A percentile compares a stretch with the other conserved stretches of the same genome.
Evolutionary conservation across 2,329 filamentous ascomycete species (phyloP).

Genomic region (Claviceps humidiphila): DNA sequence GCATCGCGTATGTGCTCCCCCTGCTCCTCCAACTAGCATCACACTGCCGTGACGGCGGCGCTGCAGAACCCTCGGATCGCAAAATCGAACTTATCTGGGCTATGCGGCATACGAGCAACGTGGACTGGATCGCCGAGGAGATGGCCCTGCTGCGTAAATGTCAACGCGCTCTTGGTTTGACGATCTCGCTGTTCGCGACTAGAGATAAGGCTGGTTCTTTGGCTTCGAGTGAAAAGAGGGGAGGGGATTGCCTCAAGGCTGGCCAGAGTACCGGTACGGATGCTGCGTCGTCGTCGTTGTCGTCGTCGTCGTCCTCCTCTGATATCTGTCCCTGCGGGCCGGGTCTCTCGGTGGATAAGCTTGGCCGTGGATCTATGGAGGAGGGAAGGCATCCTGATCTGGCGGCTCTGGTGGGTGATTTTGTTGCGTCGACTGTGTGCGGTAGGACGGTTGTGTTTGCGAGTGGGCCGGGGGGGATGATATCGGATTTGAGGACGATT

Average conservation of each 20-base stretch:
- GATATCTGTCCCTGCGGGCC: constrained; percentile 14
- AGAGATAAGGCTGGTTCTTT: constrained; percentile 25
- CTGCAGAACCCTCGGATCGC: constrained; percentile 30
- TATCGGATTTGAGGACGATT: constrained; percentile 39
- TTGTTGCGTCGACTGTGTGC: constrained; percentile 30
- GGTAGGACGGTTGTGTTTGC: constrained; percentile 44
- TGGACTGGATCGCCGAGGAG: constrained; percentile 46
- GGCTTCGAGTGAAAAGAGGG: constrained; percentile 8
- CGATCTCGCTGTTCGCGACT: constrained; percentile 46
- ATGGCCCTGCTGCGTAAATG: constrained; percentile 32
- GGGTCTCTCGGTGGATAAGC: constrained; percentile 17
- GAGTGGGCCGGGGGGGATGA: constrained; percentile 47
- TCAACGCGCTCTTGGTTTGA: constrained; percentile 27
- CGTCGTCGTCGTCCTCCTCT: constrained; percentile 11
- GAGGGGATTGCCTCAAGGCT: constrained; percentile 2
- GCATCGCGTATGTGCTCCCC: constrained; percentile 27
- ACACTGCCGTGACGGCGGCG: constrained; percentile 24
- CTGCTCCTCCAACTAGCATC: constrained; percentile 20
- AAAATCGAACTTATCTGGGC: constrained; percentile 53
- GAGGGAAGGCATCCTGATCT: constrained; percentile 32
- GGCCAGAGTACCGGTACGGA: constrained; percentile 8
- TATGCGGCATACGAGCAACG: constrained; percentile 38
- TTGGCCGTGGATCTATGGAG: constrained; percentile 16
- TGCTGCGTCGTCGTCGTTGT: constrained; percentile 7
- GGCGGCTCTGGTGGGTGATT: constrained; percentile 29